These are phyloP conservation scores for Hypoxylon crocopeplum DNA, from an alignment of 495 filamentous ascomycete genomes.

Conservation along the genomic window DNA sequence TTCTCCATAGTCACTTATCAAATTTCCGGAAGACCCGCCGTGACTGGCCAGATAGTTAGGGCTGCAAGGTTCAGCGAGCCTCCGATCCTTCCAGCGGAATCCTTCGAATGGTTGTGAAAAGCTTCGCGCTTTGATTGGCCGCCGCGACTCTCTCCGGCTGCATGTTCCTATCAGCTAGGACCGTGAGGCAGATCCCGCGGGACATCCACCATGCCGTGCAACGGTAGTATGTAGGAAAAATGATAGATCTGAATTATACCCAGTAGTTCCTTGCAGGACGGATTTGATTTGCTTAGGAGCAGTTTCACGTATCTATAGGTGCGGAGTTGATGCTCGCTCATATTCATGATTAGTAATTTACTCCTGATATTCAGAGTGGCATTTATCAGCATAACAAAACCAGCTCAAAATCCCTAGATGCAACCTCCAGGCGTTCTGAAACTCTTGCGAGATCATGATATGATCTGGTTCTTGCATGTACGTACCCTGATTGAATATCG, in stretches of 20 bases:
- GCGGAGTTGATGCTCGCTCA: neutral
- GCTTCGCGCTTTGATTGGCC: constrained; percentile 5
- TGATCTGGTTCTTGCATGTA: too few species aligned
- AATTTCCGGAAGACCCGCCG: constrained; percentile 29
- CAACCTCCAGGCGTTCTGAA: too few species aligned
- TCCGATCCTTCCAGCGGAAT: constrained; percentile 20
- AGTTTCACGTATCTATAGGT: constrained; percentile 1
- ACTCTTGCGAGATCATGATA: too few species aligned
- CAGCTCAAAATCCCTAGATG: too few species aligned
- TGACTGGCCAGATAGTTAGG: constrained; percentile 17
- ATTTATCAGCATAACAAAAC: neutral
- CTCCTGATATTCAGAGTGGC: neutral
- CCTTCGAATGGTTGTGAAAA: neutral
- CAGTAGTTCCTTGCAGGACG: constrained; percentile 7
- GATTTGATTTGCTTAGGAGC: neutral
- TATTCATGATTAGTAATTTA: neutral
- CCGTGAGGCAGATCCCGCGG: constrained; percentile 4
- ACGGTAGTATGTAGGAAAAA: constrained; percentile 3
- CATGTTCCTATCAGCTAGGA: neutral
- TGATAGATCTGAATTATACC: constrained; percentile 3
- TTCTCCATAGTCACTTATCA: constrained; percentile 14
- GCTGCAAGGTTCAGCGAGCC: constrained; percentile 17
- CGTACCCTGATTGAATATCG: too few species aligned
- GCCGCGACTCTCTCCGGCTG: constrained; percentile 2
- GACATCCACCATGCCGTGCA: constrained; percentile 2